Base-by-base conservation (phyloP, 2,329 filamentous ascomycete genomes). In the Beauveria sp. region DNA sequence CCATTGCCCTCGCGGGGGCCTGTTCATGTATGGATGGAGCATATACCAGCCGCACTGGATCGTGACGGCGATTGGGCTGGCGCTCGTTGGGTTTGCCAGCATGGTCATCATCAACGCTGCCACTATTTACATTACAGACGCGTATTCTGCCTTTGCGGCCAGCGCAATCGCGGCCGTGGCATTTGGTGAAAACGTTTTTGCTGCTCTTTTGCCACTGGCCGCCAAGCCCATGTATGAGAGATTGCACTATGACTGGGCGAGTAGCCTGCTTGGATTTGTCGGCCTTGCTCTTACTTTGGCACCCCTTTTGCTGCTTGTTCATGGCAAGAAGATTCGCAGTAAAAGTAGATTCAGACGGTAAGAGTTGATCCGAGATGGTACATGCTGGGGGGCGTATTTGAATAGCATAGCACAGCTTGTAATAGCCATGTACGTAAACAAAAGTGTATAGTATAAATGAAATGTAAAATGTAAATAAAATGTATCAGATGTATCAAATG, bases 21-120 rank as follows among this genome's bases (percentile, higher is more conserved):
- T 64, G n/a, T 63, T 64, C 61, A 51, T 63, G 47, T 64, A 64
- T 20, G 63, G 61, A 5, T 64, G 63, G 63, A 57, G 52, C 46
- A 58, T 61, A 2, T 43, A 57, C 52, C 61, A 63, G 47, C 40
- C 63, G n/a, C 61, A 64, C 24, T 64, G 63, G 63, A 61, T 64
- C 18, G 61, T 63, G 1, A 24, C 54, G 3, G 61, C 63, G 2
- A 45, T 58, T n/a, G 60, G 56, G 1, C 57, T 64, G 4, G 61
- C 50, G 20, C 57, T 64, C 3, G 58, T 55, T 3, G 63, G 63
- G 3, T 64, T 61, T n/a, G 63, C 61, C 9, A 64, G 52, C 47
- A 64, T 61, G 46, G 52, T 62, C n/a, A 53, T 64, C 5, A 42
- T 64, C 12, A 62, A 60, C 18, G 42, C 57, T 5, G 61, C 57